Conservation (phyloP, 805 yeast species). For the Diddensiella transvaalensis region DNA sequence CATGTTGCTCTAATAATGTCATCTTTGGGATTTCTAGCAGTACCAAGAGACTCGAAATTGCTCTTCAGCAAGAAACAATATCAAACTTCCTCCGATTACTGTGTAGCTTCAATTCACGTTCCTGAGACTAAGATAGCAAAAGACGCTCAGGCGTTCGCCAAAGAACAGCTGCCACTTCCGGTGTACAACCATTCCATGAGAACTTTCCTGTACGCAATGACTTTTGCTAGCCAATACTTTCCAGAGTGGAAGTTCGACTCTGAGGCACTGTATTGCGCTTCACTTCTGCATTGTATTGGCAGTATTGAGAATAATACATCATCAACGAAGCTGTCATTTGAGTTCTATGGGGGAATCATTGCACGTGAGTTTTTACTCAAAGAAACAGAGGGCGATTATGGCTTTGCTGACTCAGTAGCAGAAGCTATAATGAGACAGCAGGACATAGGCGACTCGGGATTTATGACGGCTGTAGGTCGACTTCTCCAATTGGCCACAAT, state of each 20-base stretch:
- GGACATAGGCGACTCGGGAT: slow-evolving; percentile 22
- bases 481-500: slow-evolving; percentile 23
- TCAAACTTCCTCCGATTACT: not conserved
- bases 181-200: slow-evolving; percentile 19
- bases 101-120: slow-evolving; percentile 1
- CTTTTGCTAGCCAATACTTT: slow-evolving; percentile 21
- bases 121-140: slow-evolving; percentile 11
- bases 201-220: slow-evolving; percentile 17
- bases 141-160: slow-evolving; percentile 13
- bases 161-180: slow-evolving; percentile 13
- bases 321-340: slow-evolving; percentile 25
- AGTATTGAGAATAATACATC: slow-evolving; percentile 19
- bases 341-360: slow-evolving; percentile 24
- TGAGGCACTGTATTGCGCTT: slow-evolving; percentile 20
- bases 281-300: slow-evolving; percentile 26
- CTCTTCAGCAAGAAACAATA: not conserved
- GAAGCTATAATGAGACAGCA: slow-evolving; percentile 26
- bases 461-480: slow-evolving; percentile 22
- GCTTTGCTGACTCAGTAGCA: slow-evolving; percentile 24
- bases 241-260: slow-evolving; percentile 21
- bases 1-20: not conserved
- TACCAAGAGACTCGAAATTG: slow-evolving; percentile 5
- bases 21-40: slow-evolving; percentile 14
- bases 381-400: slow-evolving; percentile 13
- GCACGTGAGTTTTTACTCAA: slow-evolving; percentile 21